A percentile compares a stretch with the other conserved stretches of the same genome.
Conservation (phyloP, 164 flowering plant species). For the Vitis rotundifolia region DNA sequence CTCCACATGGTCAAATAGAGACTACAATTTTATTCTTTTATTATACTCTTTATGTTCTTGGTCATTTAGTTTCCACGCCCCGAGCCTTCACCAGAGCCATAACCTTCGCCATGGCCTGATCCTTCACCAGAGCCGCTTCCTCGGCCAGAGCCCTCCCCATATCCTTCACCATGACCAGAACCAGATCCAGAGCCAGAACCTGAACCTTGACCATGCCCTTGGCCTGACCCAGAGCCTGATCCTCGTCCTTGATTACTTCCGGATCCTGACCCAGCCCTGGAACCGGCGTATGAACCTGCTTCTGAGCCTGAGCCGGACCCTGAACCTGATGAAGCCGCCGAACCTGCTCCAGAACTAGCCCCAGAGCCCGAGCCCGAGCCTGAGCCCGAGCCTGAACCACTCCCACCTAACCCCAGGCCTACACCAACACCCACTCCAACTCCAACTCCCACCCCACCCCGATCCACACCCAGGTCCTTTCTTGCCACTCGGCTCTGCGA, state of each 20-base stretch:
- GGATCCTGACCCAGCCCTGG: slow-evolving; percentile 29
- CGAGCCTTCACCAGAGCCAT: slow-evolving; percentile 1
- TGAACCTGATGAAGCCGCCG: slow-evolving; percentile 15
- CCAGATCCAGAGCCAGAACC: background rate
- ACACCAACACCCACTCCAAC: slow-evolving; percentile 15
- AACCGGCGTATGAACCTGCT: slow-evolving; percentile 31
- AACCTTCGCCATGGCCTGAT: slow-evolving; percentile 9
- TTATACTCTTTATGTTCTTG: too few species aligned
- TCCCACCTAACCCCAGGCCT: slow-evolving; percentile 21
- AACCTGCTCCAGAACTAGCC: background rate
- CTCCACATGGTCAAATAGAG: too few species aligned
- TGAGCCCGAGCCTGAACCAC: slow-evolving; percentile 26
- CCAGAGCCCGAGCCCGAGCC: slow-evolving; percentile 20
- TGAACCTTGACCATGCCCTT: slow-evolving; percentile 11
- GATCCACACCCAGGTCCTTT: slow-evolving; percentile 33
- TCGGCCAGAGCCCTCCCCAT: slow-evolving; percentile 9
- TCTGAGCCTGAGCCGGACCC: slow-evolving; percentile 25
- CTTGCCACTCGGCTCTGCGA: slow-evolving; percentile 39
- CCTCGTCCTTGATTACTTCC: background rate
- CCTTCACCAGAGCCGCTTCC: slow-evolving; percentile 1
- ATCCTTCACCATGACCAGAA: background rate
- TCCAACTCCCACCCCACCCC: slow-evolving; percentile 18
- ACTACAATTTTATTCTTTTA: too few species aligned
- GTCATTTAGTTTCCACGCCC: too few species aligned
- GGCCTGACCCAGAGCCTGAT: slow-evolving; percentile 13